Conservation (phyloP, 306 rosid genomes). For the Hippophae rhamnoides region DNA sequence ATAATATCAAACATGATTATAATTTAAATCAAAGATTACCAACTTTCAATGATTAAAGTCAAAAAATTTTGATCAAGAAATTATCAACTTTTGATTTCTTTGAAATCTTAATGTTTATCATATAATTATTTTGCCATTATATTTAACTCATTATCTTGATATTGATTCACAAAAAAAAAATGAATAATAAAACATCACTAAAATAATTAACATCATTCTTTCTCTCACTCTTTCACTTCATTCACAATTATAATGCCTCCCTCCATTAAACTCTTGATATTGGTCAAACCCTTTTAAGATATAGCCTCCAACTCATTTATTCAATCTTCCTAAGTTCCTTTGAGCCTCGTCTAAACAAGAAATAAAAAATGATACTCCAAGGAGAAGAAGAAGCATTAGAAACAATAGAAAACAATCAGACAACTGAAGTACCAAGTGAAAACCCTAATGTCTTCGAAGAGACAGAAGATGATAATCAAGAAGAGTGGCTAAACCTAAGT, state of each 20-base stretch:
- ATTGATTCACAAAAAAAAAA: no score
- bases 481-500: constrained; percentile 78
- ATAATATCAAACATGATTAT: no score
- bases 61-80: no score
- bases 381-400: constrained; percentile 20
- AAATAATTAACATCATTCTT: no score
- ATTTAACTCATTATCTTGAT: no score
- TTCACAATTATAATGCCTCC: constrained; percentile 19
- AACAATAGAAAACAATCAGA: constrained; percentile 22
- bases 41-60: no score
- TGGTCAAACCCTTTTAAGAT: constrained; percentile 27
- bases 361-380: constrained; percentile 24
- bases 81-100: no score
- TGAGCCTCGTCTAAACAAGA: neutral
- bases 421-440: constrained; percentile 13
- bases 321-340: constrained; percentile 13
- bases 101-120: no score
- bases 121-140: no score
- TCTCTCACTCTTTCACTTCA: no score
- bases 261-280: constrained; percentile 17
- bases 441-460: constrained; percentile 20
- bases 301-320: neutral
- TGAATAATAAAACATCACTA: no score
- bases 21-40: no score
- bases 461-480: constrained; percentile 28